Percentiles rank a stretch among this genome's conserved stretches.
These are phyloP conservation scores for Parasitella parasitica DNA, from an alignment of 371 early-diverging fungal genomes.

Conservation along the genomic window DNA sequence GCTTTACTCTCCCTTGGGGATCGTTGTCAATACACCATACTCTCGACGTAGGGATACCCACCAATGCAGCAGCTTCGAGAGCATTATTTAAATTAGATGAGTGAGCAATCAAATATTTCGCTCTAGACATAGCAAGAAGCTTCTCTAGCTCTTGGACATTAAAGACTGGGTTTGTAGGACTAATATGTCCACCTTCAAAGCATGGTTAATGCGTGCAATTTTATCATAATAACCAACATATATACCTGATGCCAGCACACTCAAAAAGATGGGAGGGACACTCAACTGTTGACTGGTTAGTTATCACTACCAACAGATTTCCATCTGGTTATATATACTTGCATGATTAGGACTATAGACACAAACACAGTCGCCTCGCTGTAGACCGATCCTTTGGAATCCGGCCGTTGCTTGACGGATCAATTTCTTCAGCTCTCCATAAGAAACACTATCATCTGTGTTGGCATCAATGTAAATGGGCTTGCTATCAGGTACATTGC, in stretches of 20 bases:
- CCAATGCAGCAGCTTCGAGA: constrained; percentile 46
- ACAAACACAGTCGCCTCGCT: constrained; percentile 5
- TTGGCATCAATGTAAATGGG: constrained; percentile 8
- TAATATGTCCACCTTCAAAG: constrained; percentile 55
- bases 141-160: constrained; percentile 59
- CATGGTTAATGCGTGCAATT: neutral
- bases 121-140: constrained; percentile 62
- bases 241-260: constrained; percentile 23
- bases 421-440: neutral
- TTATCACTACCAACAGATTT: neutral
- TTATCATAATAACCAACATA: neutral
- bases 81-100: constrained; percentile 39
- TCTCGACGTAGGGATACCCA: constrained; percentile 43
- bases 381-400: neutral
- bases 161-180: constrained; percentile 43
- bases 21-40: constrained; percentile 54
- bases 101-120: constrained; percentile 36
- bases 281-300: neutral
- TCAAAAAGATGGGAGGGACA: constrained; percentile 3
- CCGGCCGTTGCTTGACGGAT: constrained; percentile 3
- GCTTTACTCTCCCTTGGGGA: constrained; percentile 8
- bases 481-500: neutral
- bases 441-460: constrained; percentile 5
- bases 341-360: constrained; percentile 8
- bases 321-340: neutral